Evolutionary conservation across 2,329 filamentous ascomycete species (phyloP), one percentile per base, ranked within the genome.

Genomic region (Drechslerella stenobrocha): DNA sequence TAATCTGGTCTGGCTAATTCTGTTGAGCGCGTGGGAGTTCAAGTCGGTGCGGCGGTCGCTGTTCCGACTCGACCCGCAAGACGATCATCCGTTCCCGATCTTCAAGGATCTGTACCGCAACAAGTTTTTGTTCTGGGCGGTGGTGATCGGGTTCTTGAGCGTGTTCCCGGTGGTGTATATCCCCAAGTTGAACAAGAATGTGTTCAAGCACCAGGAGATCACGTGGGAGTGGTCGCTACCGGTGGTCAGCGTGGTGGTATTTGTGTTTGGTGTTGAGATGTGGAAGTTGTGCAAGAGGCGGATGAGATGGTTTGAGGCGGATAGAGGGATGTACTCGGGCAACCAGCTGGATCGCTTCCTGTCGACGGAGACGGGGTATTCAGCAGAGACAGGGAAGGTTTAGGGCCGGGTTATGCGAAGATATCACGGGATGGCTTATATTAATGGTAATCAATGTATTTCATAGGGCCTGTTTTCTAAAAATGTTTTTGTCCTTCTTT

Each of bases 211-310:
- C 74, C 79, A 80, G 42, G 83, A 81, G 0, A 85, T 89, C 58
- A 80, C 78, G 1, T 88, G 86, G 85, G 86, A 89, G 73, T 90
- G 86, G 87, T 85, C 81, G 1, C 79, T 89, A 1, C 86, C 89
- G 0, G 78, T 82, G 45, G 80, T 82, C 15, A 82, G 79, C 30
- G 79, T 85, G 0, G 75, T 81, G 1, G 74, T 82, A 6, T 90
- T 88, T 75, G 78, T 89, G 48, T 76, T 76, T 0, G 81, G 87
- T 6, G 79, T 88, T 1, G 87, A 90, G 77, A 72, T 73, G 0
- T 90, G 86, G 85, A 89, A 89, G 77, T 86, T 81, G 56, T 76
- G 78, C 11, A 90, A 90, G 79, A 79, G 87, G 22, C 37, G 59
- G 55, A 18, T 56, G 32, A 44, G 59, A 11, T 67, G 63, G 63